phyloP scores from a whole-genome alignment of 2,329 filamentous ascomycete species.

The Thielaviopsis ethacetica region DNA sequence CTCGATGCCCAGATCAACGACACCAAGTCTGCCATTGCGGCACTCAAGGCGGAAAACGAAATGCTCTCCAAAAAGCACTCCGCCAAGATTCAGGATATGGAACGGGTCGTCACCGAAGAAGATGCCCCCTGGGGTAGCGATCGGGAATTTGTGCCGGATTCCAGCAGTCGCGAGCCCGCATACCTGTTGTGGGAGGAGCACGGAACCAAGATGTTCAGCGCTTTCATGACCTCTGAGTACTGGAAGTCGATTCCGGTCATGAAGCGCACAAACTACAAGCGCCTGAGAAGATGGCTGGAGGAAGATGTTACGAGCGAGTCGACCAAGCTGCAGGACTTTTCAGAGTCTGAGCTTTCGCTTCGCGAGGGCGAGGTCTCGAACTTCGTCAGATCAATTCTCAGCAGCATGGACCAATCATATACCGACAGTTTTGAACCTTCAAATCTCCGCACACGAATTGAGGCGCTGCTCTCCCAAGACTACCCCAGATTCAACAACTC shows the following conservation, averaged over 20 bases:
- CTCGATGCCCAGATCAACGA: slow-evolving; percentile 36
- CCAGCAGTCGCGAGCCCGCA: slow-evolving; percentile 8
- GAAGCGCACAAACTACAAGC: slow-evolving; percentile 11
- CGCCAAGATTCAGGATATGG: slow-evolving; percentile 3
- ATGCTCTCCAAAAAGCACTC: slow-evolving; percentile 2
- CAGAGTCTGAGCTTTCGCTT: not conserved
- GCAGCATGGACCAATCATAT: slow-evolving; percentile 1
- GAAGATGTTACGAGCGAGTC: not conserved
- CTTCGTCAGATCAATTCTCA: slow-evolving; percentile 9
- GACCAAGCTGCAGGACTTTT: not conserved
- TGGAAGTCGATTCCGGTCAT: slow-evolving; percentile 10
- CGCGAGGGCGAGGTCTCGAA: slow-evolving; percentile 7
- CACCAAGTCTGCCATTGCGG: slow-evolving; percentile 12
- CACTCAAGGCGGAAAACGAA: not conserved
- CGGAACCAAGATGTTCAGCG: slow-evolving; percentile 6
- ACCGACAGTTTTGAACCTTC: not conserved
- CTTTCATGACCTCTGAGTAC: slow-evolving; percentile 5
- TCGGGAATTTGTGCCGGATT: slow-evolving; percentile 6
- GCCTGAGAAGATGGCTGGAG: slow-evolving; percentile 5
- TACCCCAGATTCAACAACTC: slow-evolving; percentile 6
- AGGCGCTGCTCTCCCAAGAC: slow-evolving; percentile 6
- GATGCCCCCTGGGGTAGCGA: slow-evolving; percentile 1
- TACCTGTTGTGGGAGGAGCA: slow-evolving; percentile 10
- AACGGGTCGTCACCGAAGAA: not conserved
- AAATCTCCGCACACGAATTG: slow-evolving; percentile 4